Conservation (phyloP, 495 filamentous ascomycete species). For the Podospora anserina region DNA sequence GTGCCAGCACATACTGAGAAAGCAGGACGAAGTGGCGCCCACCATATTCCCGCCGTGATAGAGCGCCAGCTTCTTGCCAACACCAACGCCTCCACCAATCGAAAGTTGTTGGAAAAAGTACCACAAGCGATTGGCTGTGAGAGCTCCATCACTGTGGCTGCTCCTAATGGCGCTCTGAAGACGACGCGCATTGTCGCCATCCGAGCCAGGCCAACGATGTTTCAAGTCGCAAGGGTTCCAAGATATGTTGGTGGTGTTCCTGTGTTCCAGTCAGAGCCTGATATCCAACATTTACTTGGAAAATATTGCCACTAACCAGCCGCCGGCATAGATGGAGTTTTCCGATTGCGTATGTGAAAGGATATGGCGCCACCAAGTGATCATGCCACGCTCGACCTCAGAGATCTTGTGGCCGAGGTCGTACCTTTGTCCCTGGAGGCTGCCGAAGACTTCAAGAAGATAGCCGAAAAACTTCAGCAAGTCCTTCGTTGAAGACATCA, state of each 20-base stretch:
- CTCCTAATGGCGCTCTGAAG: constrained; percentile 8
- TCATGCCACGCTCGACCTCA: constrained; percentile 20
- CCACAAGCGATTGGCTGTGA: not conserved
- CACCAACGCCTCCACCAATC: not conserved
- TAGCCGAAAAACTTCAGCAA: constrained; percentile 17
- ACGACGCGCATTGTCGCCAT: constrained; percentile 19
- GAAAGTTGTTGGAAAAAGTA: not conserved
- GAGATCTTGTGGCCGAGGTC: not conserved
- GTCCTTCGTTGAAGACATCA: constrained; percentile 20
- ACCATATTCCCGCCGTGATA: constrained; percentile 30
- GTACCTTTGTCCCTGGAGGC: not conserved
- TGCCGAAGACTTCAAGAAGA: constrained; percentile 8
- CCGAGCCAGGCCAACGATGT: constrained; percentile 21
- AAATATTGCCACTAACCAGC: constrained; percentile 4
- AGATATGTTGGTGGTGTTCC: constrained; percentile 10
- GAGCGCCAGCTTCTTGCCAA: constrained; percentile 14
- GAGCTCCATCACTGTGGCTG: not conserved
- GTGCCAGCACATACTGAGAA: not conserved
- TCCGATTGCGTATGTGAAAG: not conserved
- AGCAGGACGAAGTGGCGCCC: constrained; percentile 23
- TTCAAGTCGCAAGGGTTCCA: constrained; percentile 3
- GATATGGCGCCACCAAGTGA: constrained; percentile 10
- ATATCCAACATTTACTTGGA: not conserved
- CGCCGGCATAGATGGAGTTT: constrained; percentile 13
- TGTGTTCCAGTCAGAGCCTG: not conserved